phyloP scores from a whole-genome alignment of 2,329 filamentous ascomycete species.

The Fusarium newnesense region DNA sequence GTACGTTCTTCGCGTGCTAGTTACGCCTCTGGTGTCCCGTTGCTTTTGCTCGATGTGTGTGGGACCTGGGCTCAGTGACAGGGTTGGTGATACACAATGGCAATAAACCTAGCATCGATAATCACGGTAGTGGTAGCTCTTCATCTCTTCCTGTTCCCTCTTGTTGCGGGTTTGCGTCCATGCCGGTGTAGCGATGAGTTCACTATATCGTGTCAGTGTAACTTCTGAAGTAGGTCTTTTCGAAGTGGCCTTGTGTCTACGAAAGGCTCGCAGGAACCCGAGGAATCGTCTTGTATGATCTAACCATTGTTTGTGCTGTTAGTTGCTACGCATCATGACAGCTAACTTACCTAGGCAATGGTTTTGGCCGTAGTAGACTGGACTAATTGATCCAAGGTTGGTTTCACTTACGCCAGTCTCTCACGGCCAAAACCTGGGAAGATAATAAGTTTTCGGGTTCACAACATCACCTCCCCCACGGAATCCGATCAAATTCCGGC shows the following conservation, averaged over 20 bases:
- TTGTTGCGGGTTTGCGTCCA: background rate
- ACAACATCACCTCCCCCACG: background rate
- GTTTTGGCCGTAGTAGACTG: too few relatives aligned
- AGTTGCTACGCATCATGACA: too few relatives aligned
- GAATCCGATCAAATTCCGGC: background rate
- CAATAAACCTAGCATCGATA: background rate
- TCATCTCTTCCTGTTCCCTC: background rate
- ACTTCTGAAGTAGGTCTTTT: background rate
- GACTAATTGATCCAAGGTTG: too few relatives aligned
- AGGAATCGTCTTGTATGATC: too few relatives aligned
- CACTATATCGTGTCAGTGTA: too few relatives aligned
- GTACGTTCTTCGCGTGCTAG: background rate
- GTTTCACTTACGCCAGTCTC: background rate
- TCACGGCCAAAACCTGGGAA: background rate
- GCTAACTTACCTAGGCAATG: too few relatives aligned
- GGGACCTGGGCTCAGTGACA: background rate
- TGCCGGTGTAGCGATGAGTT: background rate
- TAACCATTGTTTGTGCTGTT: background rate
- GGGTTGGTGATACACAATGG: background rate
- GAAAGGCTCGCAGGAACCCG: too few relatives aligned
- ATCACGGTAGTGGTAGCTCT: too few relatives aligned
- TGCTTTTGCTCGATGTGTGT: background rate
- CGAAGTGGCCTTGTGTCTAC: too few relatives aligned
- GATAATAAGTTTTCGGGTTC: background rate
- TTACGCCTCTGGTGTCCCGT: background rate